Evolutionary conservation across 176 grass and related monocot species (phyloP), one percentile per base, ranked within the genome.

Genomic region (Elymus sibiricus): DNA sequence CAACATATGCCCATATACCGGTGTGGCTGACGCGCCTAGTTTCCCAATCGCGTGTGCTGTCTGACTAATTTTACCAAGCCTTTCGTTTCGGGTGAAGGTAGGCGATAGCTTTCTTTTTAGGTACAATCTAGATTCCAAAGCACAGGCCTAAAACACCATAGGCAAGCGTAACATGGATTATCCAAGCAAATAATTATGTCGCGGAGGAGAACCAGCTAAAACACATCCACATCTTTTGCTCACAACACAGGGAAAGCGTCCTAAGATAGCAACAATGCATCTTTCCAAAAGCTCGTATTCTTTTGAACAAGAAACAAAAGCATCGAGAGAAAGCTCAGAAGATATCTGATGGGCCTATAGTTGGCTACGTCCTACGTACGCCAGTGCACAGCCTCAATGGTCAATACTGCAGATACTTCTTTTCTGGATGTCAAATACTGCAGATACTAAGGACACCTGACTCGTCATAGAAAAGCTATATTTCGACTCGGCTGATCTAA

Each of bases 251-350:
- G 21, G 47, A 44, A 73, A 59, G 46, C 15, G 87, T 38, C 26
- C 19, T 39, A 29, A 40, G 72, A 82, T 64, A 86, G 72, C 39
- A 89, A 80, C 28, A 56, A 21, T 39, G 32, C 58, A 42, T 79
- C 81, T 84, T 84, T 84, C 31, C 68, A 27, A 87, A 87, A 56
- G 32, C 8, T 82, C 31, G 44, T 29, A 29, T 71, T 51, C 49
- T 64, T 88, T 72, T 35, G 38, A 22, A 64, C 34, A 31, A 53
- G 16, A 2, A 53, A 53, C 16, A 16, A 19, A 65, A n/a, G 76
- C 19, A 68, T 76, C 53, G 15, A 2, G 59, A 11, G 58, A 60
- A 58, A 28, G 29, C 56, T 46, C 56, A 17, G 15, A 69, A 53
- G 83, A 77, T 77, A 67, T 28, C 61, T 65, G 26, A 25, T 83